Evolutionary conservation across 2,329 filamentous ascomycete genomes (phyloP).

Genomic region (Colletotrichum sublineola): DNA sequence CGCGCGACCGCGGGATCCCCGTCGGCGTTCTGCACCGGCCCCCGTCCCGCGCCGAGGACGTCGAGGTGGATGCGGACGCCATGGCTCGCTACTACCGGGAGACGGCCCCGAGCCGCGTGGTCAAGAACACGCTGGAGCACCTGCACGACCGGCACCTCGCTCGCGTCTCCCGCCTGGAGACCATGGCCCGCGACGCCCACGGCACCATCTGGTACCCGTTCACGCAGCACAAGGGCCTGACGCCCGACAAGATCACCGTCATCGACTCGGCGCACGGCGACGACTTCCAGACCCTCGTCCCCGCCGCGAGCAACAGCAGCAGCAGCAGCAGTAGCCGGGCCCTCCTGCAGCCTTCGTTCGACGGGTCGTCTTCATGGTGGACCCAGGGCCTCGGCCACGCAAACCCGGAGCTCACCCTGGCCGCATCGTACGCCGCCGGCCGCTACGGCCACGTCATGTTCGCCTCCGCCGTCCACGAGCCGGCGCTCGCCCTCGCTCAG

Average conservation of each 20-base stretch:
- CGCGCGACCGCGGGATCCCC: slow-evolving; percentile 67
- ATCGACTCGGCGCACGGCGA: slow-evolving; percentile 88
- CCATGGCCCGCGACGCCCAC: slow-evolving; percentile 72
- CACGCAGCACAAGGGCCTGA: slow-evolving; percentile 79
- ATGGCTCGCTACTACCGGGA: slow-evolving; percentile 76
- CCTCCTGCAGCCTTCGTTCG: slow-evolving; percentile 76
- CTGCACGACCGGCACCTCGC: slow-evolving; percentile 67
- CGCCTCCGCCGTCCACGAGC: slow-evolving; percentile 82
- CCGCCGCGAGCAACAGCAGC: neutral
- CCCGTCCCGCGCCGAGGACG: slow-evolving; percentile 60
- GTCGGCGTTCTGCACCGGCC: slow-evolving; percentile 71
- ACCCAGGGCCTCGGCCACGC: slow-evolving; percentile 89
- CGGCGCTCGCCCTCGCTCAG: slow-evolving; percentile 78
- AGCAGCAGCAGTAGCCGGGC: slow-evolving; percentile 35
- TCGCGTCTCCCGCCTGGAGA: slow-evolving; percentile 70
- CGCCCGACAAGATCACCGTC: slow-evolving; percentile 73
- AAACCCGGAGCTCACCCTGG: slow-evolving; percentile 77
- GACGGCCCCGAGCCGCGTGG: slow-evolving; percentile 53
- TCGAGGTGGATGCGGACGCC: slow-evolving; percentile 63
- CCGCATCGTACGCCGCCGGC: slow-evolving; percentile 84
- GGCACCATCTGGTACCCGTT: slow-evolving; percentile 87
- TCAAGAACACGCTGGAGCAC: slow-evolving; percentile 61
- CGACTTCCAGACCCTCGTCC: slow-evolving; percentile 74
- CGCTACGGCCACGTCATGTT: slow-evolving; percentile 93
- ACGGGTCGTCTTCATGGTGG: slow-evolving; percentile 92